Conservation (phyloP, 139 green algal genomes). For the Chlorella ohadii region DNA sequence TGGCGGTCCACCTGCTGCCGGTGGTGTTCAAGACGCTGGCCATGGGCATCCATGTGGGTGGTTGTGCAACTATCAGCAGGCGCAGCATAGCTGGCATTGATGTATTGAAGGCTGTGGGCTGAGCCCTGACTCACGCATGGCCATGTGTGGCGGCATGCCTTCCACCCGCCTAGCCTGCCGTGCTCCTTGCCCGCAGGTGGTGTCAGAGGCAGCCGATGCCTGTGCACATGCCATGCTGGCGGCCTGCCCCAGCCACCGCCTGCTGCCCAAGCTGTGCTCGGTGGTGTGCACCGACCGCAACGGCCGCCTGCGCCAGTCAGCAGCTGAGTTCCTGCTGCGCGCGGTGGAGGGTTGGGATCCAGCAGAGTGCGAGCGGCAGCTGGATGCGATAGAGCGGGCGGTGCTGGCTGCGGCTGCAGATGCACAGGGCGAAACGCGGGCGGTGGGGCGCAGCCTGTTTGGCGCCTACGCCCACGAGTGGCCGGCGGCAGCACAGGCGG, state of each 20-base stretch:
- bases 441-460: constrained; percentile 50
- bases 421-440: constrained; percentile 53
- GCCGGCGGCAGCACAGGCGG: constrained; percentile 39
- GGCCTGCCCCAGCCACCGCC: constrained; percentile 57
- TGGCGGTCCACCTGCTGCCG: constrained; percentile 61
- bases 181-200: constrained; percentile 3
- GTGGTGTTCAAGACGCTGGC: constrained; percentile 76
- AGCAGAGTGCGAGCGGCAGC: constrained; percentile 35
- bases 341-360: constrained; percentile 63
- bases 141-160: no score
- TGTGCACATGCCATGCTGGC: constrained; percentile 57
- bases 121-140: no score
- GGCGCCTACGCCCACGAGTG: constrained; percentile 51
- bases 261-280: constrained; percentile 57
- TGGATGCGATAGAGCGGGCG: constrained; percentile 59
- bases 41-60: constrained; percentile 80
- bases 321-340: constrained; percentile 52
- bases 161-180: no score
- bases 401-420: constrained; percentile 57
- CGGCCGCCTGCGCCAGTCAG: constrained; percentile 64
- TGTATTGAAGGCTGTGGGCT: no score
- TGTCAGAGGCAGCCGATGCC: constrained; percentile 66
- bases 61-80: no score
- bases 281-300: constrained; percentile 61
- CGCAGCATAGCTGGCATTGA: no score